These are phyloP conservation scores for Pulveroboletus sp. DNA, from an alignment of 768 basidiomycete species.

Conservation along the genomic window DNA sequence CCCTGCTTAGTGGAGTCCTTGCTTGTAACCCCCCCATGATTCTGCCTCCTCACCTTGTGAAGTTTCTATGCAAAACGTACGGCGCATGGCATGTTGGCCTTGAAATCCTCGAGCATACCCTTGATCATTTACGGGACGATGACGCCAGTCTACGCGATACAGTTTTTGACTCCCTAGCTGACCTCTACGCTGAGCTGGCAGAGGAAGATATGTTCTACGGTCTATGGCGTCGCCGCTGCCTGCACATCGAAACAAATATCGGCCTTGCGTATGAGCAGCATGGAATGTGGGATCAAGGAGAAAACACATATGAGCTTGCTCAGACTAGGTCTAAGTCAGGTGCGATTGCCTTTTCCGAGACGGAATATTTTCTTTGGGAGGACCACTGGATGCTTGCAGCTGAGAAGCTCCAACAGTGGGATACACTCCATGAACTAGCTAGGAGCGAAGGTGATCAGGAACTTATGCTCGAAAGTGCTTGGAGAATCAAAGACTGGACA, in stretches of 20 bases:
- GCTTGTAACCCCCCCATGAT: constrained; percentile 84
- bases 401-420: constrained; percentile 98
- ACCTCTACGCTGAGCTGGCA: constrained; percentile 90
- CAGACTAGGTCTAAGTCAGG: constrained; percentile 82
- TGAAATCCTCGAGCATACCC: constrained; percentile 78
- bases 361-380: constrained; percentile 97
- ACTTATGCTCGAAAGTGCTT: constrained; percentile 89
- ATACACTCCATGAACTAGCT: constrained; percentile 86
- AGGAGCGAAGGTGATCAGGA: constrained; percentile 88
- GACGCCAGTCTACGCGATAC: constrained; percentile 76
- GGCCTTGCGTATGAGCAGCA: constrained; percentile 90
- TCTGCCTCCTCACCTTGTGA: constrained; percentile 90
- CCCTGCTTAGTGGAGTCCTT: constrained; percentile 77
- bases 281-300: constrained; percentile 95
- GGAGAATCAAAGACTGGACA: constrained; percentile 92
- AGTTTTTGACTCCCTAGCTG: constrained; percentile 85
- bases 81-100: constrained; percentile 92
- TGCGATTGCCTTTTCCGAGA: constrained; percentile 83
- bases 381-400: constrained; percentile 97
- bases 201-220: constrained; percentile 99
- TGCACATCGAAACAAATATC: constrained; percentile 86
- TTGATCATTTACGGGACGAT: constrained; percentile 76
- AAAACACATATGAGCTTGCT: constrained; percentile 82
- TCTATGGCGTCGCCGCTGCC: constrained; percentile 83
- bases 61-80: constrained; percentile 94